phyloP scores from a whole-genome alignment of 1,284 basidiomycete species.

The Rhodotorula mucilaginosa region DNA sequence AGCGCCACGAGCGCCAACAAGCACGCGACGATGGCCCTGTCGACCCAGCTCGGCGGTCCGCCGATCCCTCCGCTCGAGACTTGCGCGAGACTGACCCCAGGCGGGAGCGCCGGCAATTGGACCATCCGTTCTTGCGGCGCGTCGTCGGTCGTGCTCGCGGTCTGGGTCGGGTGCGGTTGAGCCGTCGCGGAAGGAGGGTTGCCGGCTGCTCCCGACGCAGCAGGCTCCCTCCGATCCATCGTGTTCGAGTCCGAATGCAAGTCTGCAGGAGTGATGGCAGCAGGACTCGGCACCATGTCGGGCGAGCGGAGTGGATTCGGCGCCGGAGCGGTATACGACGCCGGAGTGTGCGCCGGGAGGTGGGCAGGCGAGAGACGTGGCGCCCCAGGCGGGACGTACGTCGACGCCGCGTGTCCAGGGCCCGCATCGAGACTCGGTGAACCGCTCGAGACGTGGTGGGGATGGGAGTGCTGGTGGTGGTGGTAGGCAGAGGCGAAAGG shows the following conservation, averaged over 20 bases:
- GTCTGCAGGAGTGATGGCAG: background rate
- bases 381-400: constrained; percentile 5
- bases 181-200: too few relatives aligned
- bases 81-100: constrained; percentile 13
- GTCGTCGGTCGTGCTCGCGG: too few relatives aligned
- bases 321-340: background rate
- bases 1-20: constrained; percentile 31
- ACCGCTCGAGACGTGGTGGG: background rate
- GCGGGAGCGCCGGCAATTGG: constrained; percentile 4
- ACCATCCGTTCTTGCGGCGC: background rate
- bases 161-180: too few relatives aligned
- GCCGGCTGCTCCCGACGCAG: too few relatives aligned
- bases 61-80: constrained; percentile 4
- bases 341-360: constrained; percentile 9
- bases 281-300: background rate
- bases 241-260: too few relatives aligned
- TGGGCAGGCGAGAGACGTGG: constrained; percentile 18
- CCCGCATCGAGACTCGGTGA: background rate
- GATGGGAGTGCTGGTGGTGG: background rate
- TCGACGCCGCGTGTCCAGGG: background rate
- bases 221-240: too few relatives aligned
- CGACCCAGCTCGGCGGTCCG: constrained; percentile 29
- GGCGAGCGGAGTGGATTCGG: constrained; percentile 2
- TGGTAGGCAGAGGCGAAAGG: background rate
- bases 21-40: constrained; percentile 30